Percentiles rank a stretch among this genome's conserved stretches.
These are phyloP conservation scores for Bretschneidera sinensis DNA, from an alignment of 345 rosid genomes.

Conservation along the genomic window DNA sequence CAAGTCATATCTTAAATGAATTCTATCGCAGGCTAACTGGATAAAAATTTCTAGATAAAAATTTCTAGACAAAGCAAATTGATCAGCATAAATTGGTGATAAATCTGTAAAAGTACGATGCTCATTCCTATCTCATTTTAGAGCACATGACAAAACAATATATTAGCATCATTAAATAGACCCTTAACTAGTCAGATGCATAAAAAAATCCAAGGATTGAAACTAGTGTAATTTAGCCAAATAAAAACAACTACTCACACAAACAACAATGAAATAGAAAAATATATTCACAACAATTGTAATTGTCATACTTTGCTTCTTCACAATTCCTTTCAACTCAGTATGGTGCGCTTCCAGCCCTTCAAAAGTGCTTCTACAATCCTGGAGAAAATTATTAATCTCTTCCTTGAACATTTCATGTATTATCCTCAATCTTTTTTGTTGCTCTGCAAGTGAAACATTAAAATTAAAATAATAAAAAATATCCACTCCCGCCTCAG, in stretches of 20 bases:
- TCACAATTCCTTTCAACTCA: slow-evolving; percentile 58
- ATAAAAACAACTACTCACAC: slow-evolving; percentile 5
- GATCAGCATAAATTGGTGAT: too few species aligned
- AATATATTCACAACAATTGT: too few species aligned
- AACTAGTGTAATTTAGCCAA: slow-evolving; percentile 3
- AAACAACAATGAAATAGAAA: slow-evolving; percentile 3
- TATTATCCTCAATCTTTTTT: slow-evolving; percentile 60
- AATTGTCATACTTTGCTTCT: slow-evolving; percentile 67
- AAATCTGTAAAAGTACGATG: too few species aligned
- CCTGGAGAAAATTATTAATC: slow-evolving; percentile 65
- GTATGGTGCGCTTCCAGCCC: slow-evolving; percentile 57
- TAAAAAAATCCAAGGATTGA: neutral
- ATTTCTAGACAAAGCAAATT: too few species aligned
- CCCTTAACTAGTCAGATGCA: neutral
- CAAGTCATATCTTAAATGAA: too few species aligned
- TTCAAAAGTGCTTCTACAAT: slow-evolving; percentile 46
- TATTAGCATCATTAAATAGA: too few species aligned
- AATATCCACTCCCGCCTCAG: too few species aligned
- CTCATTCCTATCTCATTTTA: too few species aligned
- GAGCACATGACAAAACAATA: too few species aligned
- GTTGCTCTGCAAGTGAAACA: slow-evolving; percentile 49
- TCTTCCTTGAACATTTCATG: slow-evolving; percentile 62
- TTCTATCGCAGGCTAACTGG: too few species aligned
- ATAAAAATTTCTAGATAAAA: too few species aligned
- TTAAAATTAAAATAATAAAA: slow-evolving; percentile 16